Percentiles rank a stretch among this genome's conserved stretches.
These are phyloP conservation scores for Diaporthe ampelina DNA, from an alignment of 2,329 filamentous ascomycete genomes.

Conservation along the genomic window DNA sequence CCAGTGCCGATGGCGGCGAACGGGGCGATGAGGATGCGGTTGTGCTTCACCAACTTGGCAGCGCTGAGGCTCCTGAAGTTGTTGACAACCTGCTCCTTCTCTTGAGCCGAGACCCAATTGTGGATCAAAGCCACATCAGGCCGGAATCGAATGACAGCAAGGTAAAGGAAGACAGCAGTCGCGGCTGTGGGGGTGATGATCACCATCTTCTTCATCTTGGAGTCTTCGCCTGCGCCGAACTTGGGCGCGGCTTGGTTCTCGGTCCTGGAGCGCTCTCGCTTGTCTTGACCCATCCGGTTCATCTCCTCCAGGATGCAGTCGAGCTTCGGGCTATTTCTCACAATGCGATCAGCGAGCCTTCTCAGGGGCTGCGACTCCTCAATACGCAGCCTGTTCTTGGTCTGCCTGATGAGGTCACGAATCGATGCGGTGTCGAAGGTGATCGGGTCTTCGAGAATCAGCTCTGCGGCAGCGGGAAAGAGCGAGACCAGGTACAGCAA, in stretches of 20 bases:
- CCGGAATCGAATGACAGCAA: neutral
- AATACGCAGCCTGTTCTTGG: slow-evolving; percentile 3
- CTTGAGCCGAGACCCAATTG: slow-evolving; percentile 21
- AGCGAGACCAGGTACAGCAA: slow-evolving; percentile 35
- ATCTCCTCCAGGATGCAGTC: slow-evolving; percentile 25
- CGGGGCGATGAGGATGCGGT: slow-evolving; percentile 9
- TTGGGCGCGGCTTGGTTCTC: neutral
- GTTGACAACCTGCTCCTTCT: neutral
- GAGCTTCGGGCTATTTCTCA: slow-evolving; percentile 20
- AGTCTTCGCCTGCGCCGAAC: slow-evolving; percentile 4
- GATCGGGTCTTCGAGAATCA: neutral
- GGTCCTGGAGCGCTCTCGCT: neutral
- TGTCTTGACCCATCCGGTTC: neutral
- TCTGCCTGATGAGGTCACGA: neutral
- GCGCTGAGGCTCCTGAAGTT: slow-evolving; percentile 34
- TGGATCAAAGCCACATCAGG: slow-evolving; percentile 24
- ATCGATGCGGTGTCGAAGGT: neutral
- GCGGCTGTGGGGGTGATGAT: slow-evolving; percentile 28
- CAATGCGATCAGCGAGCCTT: neutral
- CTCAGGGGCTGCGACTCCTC: neutral
- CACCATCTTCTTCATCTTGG: slow-evolving; percentile 33
- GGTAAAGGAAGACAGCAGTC: slow-evolving; percentile 27
- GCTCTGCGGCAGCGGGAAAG: slow-evolving; percentile 28
- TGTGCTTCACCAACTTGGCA: slow-evolving; percentile 4
- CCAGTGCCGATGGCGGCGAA: slow-evolving; percentile 21